Percentiles rank a stretch among this genome's conserved stretches.
Evolutionary conservation across 352 stramenopile genomes (phyloP).

Genomic region (Pythium guiyangense): DNA sequence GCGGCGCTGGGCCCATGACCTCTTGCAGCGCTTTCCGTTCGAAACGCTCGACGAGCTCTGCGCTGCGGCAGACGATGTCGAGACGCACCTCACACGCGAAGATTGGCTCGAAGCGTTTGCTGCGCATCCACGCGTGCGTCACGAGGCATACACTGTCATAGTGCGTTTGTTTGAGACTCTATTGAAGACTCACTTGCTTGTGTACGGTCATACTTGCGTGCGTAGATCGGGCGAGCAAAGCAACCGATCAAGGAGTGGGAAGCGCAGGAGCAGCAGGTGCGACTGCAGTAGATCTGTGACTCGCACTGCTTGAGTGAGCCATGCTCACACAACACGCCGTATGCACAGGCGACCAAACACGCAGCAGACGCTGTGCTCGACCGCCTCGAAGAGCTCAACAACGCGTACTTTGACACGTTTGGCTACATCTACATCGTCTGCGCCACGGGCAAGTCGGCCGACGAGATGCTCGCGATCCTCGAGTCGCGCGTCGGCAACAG

Average conservation of each 20-base stretch:
- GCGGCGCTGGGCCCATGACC: slow-evolving; percentile 34
- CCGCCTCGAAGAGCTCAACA: slow-evolving; percentile 60
- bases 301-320: no score
- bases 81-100: slow-evolving; percentile 29
- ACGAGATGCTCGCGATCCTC: slow-evolving; percentile 71
- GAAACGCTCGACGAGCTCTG: slow-evolving; percentile 34
- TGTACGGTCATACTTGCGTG: no score
- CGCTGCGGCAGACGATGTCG: slow-evolving; percentile 32
- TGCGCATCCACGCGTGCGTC: slow-evolving; percentile 50
- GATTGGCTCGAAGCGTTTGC: slow-evolving; percentile 75
- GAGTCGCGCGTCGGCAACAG: slow-evolving; percentile 48
- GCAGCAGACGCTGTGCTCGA: slow-evolving; percentile 45
- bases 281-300: background rate
- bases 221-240: slow-evolving; percentile 65
- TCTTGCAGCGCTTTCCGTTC: slow-evolving; percentile 38
- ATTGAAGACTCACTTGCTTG: background rate
- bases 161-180: background rate
- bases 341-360: slow-evolving; percentile 42
- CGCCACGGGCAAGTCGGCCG: slow-evolving; percentile 68
- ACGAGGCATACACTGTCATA: background rate
- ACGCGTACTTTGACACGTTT: slow-evolving; percentile 64
- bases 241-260: slow-evolving; percentile 67
- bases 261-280: slow-evolving; percentile 67
- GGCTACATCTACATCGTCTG: slow-evolving; percentile 83
- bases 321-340: no score